Conservation (phyloP, 176 grass and related monocot species). For the Hordeum vulgare region MorexV3_pseudomolecules_assembly NC_058520.1:443181574-443182073, state of each 20-base stretch:
- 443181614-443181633: not conserved
- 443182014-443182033: not conserved
- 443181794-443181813: not conserved
- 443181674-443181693: not conserved
- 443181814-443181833: not conserved
- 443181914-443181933: no score
- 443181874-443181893: not conserved
- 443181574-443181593: not conserved
- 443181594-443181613: not conserved
- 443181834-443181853: not conserved
- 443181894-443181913: conserved; percentile 18
- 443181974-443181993: not conserved
- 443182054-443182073: not conserved
- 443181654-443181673: not conserved
- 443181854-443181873: not conserved
- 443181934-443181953: no score
- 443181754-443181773: not conserved
- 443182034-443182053: not conserved
- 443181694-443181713: no score
- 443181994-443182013: not conserved
- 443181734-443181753: not conserved
- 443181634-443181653: not conserved
- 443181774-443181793: not conserved
- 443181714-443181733: not conserved
- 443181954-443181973: not conserved